These are phyloP conservation scores for Sporothrix brunneoviolacea DNA, from an alignment of 2,329 filamentous ascomycete genomes.

Conservation along the genomic window DNA sequence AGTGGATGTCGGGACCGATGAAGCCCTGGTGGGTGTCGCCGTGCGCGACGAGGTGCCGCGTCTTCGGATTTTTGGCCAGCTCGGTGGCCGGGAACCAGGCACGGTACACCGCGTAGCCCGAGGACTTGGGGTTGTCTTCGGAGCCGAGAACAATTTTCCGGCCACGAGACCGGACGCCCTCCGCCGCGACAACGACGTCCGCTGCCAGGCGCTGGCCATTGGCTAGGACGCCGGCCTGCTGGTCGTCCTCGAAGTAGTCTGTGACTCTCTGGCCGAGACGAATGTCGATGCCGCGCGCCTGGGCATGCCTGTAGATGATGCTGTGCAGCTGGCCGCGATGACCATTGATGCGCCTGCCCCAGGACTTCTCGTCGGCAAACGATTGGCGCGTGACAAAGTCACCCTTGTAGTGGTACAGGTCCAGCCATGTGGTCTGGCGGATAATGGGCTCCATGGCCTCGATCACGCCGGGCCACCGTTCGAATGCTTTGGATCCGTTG, in stretches of 20 bases:
- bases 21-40: constrained; percentile 47
- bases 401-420: constrained; percentile 40
- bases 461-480: constrained; percentile 47
- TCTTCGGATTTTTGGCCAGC: constrained; percentile 38
- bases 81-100: constrained; percentile 39
- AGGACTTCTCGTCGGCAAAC: constrained; percentile 26
- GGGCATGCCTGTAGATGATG: constrained; percentile 44
- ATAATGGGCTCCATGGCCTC: constrained; percentile 44
- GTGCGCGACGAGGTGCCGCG: constrained; percentile 37
- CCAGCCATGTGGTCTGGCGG: constrained; percentile 36
- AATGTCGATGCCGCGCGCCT: constrained; percentile 42
- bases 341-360: constrained; percentile 45
- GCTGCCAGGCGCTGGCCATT: constrained; percentile 31
- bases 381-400: constrained; percentile 43
- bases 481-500: constrained; percentile 50
- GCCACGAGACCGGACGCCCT: constrained; percentile 41
- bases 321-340: constrained; percentile 47
- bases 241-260: constrained; percentile 41
- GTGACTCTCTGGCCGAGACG: constrained; percentile 38
- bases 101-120: constrained; percentile 39
- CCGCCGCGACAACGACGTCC: constrained; percentile 40
- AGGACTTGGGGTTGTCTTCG: constrained; percentile 35
- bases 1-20: constrained; percentile 46
- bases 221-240: constrained; percentile 38
- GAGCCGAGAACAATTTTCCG: constrained; percentile 39